Evolutionary conservation across 2,329 filamentous ascomycete genomes (phyloP).

Genomic region (Aspergillus felis): DNA sequence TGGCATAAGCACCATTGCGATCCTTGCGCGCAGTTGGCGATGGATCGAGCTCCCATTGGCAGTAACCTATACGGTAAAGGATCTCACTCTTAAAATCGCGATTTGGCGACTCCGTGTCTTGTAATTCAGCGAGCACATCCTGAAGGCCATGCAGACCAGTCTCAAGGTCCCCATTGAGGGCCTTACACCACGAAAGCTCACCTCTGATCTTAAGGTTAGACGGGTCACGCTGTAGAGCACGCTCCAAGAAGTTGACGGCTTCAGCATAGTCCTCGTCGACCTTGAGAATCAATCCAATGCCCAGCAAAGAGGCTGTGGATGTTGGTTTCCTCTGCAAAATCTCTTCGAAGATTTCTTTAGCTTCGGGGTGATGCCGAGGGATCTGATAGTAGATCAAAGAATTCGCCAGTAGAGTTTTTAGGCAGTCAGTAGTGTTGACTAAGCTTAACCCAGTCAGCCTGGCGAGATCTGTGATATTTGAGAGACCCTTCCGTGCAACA

Average conservation of each 20-base stretch:
- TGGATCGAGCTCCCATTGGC: conserved; percentile 77
- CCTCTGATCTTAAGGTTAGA: conserved; percentile 74
- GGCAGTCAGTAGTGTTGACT: conserved; percentile 65
- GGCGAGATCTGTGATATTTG: conserved; percentile 57
- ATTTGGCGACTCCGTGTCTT: conserved; percentile 56
- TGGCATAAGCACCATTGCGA: conserved; percentile 75
- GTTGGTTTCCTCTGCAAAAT: conserved; percentile 72
- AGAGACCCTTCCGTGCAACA: conserved; percentile 69
- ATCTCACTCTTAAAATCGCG: conserved; percentile 77
- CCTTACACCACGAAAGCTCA: conserved; percentile 90
- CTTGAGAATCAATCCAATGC: conserved; percentile 85
- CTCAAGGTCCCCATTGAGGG: conserved; percentile 71
- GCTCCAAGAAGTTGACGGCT: conserved; percentile 74
- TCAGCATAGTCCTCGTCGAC: conserved; percentile 85
- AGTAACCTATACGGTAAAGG: conserved; percentile 81
- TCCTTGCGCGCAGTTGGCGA: conserved; percentile 72
- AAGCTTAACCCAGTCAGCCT: conserved; percentile 66
- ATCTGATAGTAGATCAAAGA: conserved; percentile 86
- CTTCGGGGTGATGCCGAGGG: conserved; percentile 83
- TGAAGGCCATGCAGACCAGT: conserved; percentile 67
- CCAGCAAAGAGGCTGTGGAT: conserved; percentile 78
- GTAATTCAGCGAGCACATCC: conserved; percentile 62
- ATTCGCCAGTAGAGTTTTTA: conserved; percentile 77
- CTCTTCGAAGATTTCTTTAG: conserved; percentile 77
- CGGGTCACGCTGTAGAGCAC: conserved; percentile 69